Evolutionary conservation across 139 green algal genomes (phyloP), one percentile per base, ranked within the genome.

Genomic region (Picochlorum sp.): DNA sequence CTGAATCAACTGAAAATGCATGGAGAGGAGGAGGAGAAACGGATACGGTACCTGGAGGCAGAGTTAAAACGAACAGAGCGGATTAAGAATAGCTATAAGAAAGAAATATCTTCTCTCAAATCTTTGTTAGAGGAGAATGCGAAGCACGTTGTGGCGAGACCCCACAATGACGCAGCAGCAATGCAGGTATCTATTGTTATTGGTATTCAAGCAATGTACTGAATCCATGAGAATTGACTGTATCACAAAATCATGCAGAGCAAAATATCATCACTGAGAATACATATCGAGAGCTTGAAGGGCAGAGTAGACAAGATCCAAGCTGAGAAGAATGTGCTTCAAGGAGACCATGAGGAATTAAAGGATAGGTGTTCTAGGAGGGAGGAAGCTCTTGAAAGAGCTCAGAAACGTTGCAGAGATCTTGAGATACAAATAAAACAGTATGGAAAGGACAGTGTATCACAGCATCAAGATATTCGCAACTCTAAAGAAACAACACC

Each of bases 321-420:
- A 16, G 58, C 58, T 31, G 58, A 65, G 23, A 31, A 54, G 11
- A 21, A 54, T 24, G 47, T 54, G 1, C 47, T 54, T 9, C 16
- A 65, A 26, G 58, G 58, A 18, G n/a, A 31, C 30, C 45, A 68
- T 34, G 62, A 56, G 8, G 70, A 76, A 61, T 63, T 76, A 30
- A 62, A 60, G 3, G 70, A 76, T 30, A 47, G 63, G 16, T 23
- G 67, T 54, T 57, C 61, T 18, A 55, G 63, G 11, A 41, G 57
- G 13, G 70, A 70, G 31, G 62, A 55, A n/a, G 68, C 51, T 20
- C 49, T 74, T 45, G 30, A 57, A 30, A 76, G 71, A 37, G 45
- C 45, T 1, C 70, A 76, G 44, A 45, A 45, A 45, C 45, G 63
- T 2, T 67, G 57, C 57, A 57, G 45, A 9, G 14, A 41, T 11